Percentiles rank a stretch among this genome's conserved stretches.
phyloP scores from a whole-genome alignment of 2,329 filamentous ascomycete genomes.

The Fusarium concolor region DNA sequence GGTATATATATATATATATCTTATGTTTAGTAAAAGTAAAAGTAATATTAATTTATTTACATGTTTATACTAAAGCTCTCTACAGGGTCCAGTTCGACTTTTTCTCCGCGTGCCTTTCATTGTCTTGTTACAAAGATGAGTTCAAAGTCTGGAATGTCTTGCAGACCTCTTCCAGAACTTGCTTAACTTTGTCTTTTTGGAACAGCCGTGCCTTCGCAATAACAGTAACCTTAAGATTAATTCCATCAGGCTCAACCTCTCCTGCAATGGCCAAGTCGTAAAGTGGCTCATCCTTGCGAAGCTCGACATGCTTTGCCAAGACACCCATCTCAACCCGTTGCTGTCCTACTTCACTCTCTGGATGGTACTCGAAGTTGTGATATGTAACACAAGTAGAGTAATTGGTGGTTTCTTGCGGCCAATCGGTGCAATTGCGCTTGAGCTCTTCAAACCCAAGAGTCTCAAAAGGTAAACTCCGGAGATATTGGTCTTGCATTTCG shows the following conservation, averaged over 20 bases:
- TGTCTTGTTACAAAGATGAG: neutral
- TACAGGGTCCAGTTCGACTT: no score
- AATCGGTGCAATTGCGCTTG: constrained; percentile 36
- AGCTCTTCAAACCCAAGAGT: constrained; percentile 34
- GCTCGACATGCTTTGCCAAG: constrained; percentile 7
- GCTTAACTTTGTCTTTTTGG: neutral
- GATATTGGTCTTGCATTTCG: constrained; percentile 34
- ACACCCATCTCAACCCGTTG: constrained; percentile 22
- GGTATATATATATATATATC: no score
- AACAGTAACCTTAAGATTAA: neutral
- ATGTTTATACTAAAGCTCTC: no score
- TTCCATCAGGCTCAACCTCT: constrained; percentile 18
- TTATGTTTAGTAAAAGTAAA: no score
- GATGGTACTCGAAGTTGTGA: constrained; percentile 26
- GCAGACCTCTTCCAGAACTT: constrained; percentile 1
- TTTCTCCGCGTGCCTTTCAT: no score
- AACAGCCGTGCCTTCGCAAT: neutral
- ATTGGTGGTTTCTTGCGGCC: constrained; percentile 10
- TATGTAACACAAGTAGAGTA: constrained; percentile 9
- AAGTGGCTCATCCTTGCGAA: constrained; percentile 10
- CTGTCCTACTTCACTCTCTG: constrained; percentile 9
- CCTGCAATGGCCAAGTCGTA: constrained; percentile 17
- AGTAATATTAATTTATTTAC: no score
- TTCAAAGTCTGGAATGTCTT: neutral
- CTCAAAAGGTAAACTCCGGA: constrained; percentile 25